A percentile compares a stretch with the other conserved stretches of the same genome.
Conservation (phyloP, 2,329 filamentous ascomycete genomes). For the Fusarium fujikuroi region DNA sequence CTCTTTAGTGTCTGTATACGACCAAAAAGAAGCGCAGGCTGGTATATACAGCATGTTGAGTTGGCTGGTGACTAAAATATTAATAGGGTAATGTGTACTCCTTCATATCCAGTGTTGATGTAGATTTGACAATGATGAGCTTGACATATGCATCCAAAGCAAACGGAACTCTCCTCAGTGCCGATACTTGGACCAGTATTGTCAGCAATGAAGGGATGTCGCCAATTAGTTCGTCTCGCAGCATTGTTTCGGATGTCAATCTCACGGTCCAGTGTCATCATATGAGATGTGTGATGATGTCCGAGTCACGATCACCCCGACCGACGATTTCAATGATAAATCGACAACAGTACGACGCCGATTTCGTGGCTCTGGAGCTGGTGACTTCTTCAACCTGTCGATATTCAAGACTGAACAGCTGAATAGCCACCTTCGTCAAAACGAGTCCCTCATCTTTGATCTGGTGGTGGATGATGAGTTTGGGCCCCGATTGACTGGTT, state of each 20-base stretch:
- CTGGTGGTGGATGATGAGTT: not conserved
- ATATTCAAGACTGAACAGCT: too few species aligned
- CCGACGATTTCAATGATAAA: too few species aligned
- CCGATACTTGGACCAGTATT: not conserved
- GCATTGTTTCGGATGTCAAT: fast-evolving
- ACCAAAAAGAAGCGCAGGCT: not conserved
- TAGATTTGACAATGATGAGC: not conserved
- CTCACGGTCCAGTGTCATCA: not conserved
- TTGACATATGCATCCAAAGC: not conserved
- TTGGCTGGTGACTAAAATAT: not conserved
- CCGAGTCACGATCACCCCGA: not conserved
- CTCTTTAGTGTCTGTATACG: not conserved
- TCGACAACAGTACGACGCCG: not conserved
- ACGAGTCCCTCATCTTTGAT: not conserved
- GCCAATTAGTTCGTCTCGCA: not conserved
- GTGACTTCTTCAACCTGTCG: too few species aligned
- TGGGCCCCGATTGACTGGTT: fast-evolving
- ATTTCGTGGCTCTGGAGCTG: not conserved
- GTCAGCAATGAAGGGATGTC: not conserved
- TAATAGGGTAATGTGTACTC: not conserved
- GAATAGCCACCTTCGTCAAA: not conserved
- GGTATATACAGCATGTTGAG: fast-evolving
- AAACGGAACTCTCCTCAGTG: not conserved
- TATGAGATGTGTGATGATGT: not conserved
- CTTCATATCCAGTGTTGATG: not conserved